Base-by-base conservation (phyloP, 306 rosid species). In the Casuarina cunninghamiana region DNA sequence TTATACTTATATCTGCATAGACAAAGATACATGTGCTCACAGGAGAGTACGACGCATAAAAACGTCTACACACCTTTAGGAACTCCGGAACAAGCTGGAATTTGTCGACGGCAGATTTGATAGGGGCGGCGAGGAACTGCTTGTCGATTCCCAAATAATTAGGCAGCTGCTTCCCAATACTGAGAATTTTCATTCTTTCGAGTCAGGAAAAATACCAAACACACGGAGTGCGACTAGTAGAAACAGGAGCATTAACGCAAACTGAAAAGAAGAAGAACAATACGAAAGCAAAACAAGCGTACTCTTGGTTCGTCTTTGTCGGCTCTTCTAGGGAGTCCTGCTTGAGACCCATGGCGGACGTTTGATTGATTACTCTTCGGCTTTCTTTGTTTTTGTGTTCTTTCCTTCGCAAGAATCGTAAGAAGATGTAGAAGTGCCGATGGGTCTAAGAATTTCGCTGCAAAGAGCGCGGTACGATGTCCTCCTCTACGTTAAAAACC, bases 81-180 rank as follows among this genome's bases (percentile, higher is more conserved):
- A 95, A 92, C 79, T 95, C 97, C 1, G 98, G 98, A 77, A 95
- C 83, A 58, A 90, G 97, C 78, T 91, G 91, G 78, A 62, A 95
- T 81, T 95, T 95, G 80, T 92, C 97, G 32, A 87, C 93, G 35
- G 94, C 89, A 4, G 94, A 80, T 84, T 94, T 94, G 65, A 92
- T 45, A 0, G 98, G 98, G 63, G 94, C 95, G 50, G 90, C 86
- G 6, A 89, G 89, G 57, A 83, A 75, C 69, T 91, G 88, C 83
- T 82, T 87, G 74, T 94, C 92, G 51, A 90, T 82, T 81, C 73
- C 79, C 3, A 79, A 70, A 55, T 77, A 16, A 70, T 46, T 41
- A 2, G 70, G 82, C 19, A 80, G 19, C 69, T 79, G 70, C 69
- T 74, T 81, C 35, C 71, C 85, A 38, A 39, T 46, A 35, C 82